phyloP scores from a whole-genome alignment of 140 eudicot genomes.

The Oenanthe javanica region DNA sequence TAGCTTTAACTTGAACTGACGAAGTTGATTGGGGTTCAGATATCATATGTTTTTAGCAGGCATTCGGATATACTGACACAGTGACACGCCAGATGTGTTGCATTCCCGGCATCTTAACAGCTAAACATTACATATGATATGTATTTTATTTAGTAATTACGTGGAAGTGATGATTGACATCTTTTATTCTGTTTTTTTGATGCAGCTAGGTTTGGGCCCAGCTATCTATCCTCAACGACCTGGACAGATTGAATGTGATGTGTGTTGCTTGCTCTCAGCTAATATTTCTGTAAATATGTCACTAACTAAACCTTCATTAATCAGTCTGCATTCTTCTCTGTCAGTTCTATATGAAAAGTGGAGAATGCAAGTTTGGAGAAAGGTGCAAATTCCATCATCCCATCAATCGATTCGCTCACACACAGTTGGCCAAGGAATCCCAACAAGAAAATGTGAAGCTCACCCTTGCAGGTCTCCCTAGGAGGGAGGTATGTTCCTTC shows the following conservation, averaged over 20 bases:
- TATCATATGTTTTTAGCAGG: background rate
- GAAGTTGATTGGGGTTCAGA: background rate
- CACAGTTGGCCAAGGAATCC: conserved; percentile 38
- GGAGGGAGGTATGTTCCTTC: conserved; percentile 71
- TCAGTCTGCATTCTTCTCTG: background rate
- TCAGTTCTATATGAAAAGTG: conserved; percentile 91
- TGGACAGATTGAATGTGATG: conserved; percentile 89
- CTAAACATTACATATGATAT: background rate
- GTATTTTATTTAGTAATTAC: background rate
- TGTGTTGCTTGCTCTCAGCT: conserved; percentile 32
- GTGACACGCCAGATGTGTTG: background rate
- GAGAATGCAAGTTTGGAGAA: conserved; percentile 84
- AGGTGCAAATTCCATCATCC: conserved; percentile 94
- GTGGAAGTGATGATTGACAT: background rate
- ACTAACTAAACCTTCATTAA: background rate
- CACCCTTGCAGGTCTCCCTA: conserved; percentile 95
- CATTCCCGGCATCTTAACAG: background rate
- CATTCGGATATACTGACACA: background rate
- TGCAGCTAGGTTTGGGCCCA: conserved; percentile 70
- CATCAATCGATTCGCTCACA: conserved; percentile 54
- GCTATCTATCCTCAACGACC: conserved; percentile 83
- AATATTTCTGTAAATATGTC: background rate
- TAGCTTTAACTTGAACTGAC: background rate
- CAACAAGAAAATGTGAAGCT: conserved; percentile 50
- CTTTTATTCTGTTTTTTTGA: conserved; percentile 9